Evolutionary conservation across 1,284 basidiomycete species (phyloP).

Genomic region (Puccinia novopanici): DNA sequence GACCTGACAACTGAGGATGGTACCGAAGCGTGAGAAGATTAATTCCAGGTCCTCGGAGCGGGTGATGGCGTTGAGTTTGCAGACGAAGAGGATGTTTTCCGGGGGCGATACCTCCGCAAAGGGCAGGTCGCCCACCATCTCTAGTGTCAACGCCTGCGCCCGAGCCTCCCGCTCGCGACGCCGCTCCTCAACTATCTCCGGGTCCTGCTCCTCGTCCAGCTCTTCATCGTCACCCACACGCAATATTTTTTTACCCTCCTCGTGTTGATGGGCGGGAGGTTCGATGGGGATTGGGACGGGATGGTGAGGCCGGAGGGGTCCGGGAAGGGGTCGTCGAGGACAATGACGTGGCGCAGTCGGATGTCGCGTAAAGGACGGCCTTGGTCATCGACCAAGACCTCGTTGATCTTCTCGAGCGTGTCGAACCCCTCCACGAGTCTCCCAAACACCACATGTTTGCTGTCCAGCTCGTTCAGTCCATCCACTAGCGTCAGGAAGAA

Average conservation of each 20-base stretch:
- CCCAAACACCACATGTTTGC: slow-evolving; percentile 92
- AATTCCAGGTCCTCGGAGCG: slow-evolving; percentile 93
- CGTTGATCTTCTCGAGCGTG: slow-evolving; percentile 87
- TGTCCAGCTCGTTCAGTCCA: slow-evolving; percentile 89
- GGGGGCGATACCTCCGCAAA: slow-evolving; percentile 97
- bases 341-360: slow-evolving; percentile 84
- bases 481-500: slow-evolving; percentile 93
- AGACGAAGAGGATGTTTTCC: slow-evolving; percentile 97
- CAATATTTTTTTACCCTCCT: slow-evolving; percentile 56
- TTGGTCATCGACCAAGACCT: slow-evolving; percentile 82
- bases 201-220: slow-evolving; percentile 62
- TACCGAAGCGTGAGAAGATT: slow-evolving; percentile 93
- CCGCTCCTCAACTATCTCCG: slow-evolving; percentile 76
- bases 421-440: slow-evolving; percentile 92
- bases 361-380: slow-evolving; percentile 90
- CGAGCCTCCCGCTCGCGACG: slow-evolving; percentile 81
- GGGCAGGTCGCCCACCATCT: slow-evolving; percentile 98
- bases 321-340: slow-evolving; percentile 93
- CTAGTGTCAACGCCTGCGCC: slow-evolving; percentile 90
- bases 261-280: slow-evolving; percentile 57
- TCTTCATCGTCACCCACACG: slow-evolving; percentile 91
- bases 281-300: slow-evolving; percentile 71
- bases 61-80: slow-evolving; percentile 95
- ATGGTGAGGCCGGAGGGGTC: slow-evolving; percentile 76
- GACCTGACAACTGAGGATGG: slow-evolving; percentile 94